phyloP scores from a whole-genome alignment of 2,329 filamentous ascomycete species.

The Claviceps digitariae region DNA sequence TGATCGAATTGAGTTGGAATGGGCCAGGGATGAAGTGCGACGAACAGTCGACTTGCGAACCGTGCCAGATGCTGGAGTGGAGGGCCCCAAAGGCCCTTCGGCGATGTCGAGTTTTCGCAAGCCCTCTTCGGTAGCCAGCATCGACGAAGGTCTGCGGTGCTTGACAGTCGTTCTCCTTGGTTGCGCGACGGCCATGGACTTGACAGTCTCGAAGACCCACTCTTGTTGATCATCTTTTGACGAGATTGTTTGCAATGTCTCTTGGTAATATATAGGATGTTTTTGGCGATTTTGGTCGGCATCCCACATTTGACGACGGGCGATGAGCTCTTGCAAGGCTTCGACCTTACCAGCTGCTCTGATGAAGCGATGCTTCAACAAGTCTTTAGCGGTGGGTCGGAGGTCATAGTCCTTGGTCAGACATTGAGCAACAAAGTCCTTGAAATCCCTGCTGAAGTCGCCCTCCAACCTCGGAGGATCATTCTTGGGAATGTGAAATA shows the following conservation, averaged over 20 bases:
- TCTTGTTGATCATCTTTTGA: conserved; percentile 61
- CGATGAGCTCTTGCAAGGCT: conserved; percentile 73
- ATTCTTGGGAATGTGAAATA: conserved; percentile 85
- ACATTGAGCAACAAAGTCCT: conserved; percentile 83
- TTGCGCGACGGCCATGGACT: conserved; percentile 38
- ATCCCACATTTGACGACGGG: conserved; percentile 71
- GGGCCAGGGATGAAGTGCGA: conserved; percentile 30
- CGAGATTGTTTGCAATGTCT: conserved; percentile 65
- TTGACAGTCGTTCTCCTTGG: conserved; percentile 41
- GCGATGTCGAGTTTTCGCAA: conserved; percentile 48
- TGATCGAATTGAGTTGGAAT: conserved; percentile 17
- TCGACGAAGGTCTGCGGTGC: conserved; percentile 41
- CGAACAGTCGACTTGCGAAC: conserved; percentile 47
- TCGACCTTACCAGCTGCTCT: conserved; percentile 78
- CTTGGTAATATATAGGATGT: conserved; percentile 80
- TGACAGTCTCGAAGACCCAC: conserved; percentile 94
- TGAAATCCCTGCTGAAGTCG: conserved; percentile 78
- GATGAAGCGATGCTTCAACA: conserved; percentile 82
- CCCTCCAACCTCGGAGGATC: conserved; percentile 74
- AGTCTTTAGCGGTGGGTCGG: conserved; percentile 71
- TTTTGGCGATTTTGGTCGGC: conserved; percentile 54
- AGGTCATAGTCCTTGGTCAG: conserved; percentile 83
- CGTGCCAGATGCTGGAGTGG: conserved; percentile 40
- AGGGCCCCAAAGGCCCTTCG: conserved; percentile 43
- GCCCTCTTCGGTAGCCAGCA: conserved; percentile 45